A percentile compares a stretch with the other conserved stretches of the same genome.
Evolutionary conservation across 2,329 filamentous ascomycete genomes (phyloP).

Genomic region (Didymella sp.): DNA sequence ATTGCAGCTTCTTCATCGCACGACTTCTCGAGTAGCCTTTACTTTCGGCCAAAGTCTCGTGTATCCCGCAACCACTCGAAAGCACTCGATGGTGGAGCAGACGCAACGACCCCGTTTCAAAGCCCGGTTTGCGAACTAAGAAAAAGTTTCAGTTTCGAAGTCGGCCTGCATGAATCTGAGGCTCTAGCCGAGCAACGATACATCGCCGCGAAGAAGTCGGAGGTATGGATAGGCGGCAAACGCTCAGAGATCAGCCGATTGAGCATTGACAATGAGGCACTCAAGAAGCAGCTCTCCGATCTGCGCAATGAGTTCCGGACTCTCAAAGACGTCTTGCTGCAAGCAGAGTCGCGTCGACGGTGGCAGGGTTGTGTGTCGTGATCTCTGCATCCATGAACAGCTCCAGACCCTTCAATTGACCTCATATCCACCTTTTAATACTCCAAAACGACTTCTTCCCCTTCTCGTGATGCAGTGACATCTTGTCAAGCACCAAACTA

Average conservation of each 20-base stretch:
- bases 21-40: constrained; percentile 2
- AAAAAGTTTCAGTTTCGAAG: constrained; percentile 8
- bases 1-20: not conserved
- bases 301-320: constrained; percentile 28
- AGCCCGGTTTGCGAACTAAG: not conserved
- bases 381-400: not conserved
- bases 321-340: constrained; percentile 26
- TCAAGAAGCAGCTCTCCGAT: constrained; percentile 25
- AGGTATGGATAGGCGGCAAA: not conserved
- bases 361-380: constrained; percentile 2
- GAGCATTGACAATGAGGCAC: constrained; percentile 16
- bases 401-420: not conserved
- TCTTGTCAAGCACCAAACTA: constrained; percentile 16
- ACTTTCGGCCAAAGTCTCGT: not conserved
- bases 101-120: not conserved
- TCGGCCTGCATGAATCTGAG: not conserved
- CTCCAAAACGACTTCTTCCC: constrained; percentile 4
- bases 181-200: not conserved
- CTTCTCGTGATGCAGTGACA: not conserved
- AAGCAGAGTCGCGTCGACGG: constrained; percentile 3
- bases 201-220: not conserved
- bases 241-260: constrained; percentile 9
- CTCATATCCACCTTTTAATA: constrained; percentile 12
- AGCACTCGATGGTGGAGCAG: constrained; percentile 8
- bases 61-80: not conserved